phyloP scores from a whole-genome alignment of 371 early-diverging fungal species.

The Mucor saturninus region DNA sequence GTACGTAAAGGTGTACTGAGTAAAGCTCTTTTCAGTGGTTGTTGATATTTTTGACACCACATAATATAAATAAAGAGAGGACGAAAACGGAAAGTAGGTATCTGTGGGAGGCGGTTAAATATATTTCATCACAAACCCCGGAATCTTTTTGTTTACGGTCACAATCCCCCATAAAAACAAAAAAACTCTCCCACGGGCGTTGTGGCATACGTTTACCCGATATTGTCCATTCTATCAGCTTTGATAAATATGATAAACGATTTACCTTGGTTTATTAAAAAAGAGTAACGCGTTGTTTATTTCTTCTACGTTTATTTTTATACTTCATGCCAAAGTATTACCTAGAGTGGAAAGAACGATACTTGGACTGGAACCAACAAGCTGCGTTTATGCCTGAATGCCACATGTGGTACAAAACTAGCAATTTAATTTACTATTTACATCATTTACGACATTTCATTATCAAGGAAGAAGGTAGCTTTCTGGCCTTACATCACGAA shows the following conservation, averaged over 20 bases:
- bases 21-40: neutral
- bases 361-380: neutral
- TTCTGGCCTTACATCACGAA: neutral
- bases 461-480: neutral
- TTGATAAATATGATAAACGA: too few relatives aligned
- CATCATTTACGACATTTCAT: neutral
- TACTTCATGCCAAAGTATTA: neutral
- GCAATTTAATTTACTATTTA: neutral
- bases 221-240: too few relatives aligned
- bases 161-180: neutral
- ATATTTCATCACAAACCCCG: neutral
- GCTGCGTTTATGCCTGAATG: neutral
- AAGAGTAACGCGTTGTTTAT: too few relatives aligned
- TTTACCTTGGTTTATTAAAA: too few relatives aligned
- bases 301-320: neutral
- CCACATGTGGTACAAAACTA: neutral
- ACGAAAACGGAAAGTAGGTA: neutral
- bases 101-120: neutral
- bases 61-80: slow-evolving; percentile 1
- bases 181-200: neutral
- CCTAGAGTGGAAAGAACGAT: neutral
- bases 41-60: slow-evolving; percentile 24
- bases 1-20: neutral
- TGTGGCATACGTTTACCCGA: too few relatives aligned
- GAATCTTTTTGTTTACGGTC: neutral